phyloP scores from a whole-genome alignment of 1,284 basidiomycete species.

The Trichosporon inkin region DNA sequence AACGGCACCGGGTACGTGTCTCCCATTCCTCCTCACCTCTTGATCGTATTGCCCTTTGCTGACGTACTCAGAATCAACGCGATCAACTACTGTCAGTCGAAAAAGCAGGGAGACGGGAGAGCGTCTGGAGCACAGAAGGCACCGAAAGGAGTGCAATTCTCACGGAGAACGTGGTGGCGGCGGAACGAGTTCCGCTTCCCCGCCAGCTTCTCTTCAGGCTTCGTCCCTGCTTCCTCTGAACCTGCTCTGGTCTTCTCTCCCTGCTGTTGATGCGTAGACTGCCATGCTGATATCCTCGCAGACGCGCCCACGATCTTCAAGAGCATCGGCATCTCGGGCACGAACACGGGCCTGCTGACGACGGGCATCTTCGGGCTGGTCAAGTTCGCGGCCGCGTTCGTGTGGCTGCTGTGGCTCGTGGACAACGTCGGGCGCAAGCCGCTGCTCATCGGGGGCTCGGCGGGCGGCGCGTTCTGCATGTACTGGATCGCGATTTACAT shows the following conservation, averaged over 20 bases:
- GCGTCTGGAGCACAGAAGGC: too few species aligned
- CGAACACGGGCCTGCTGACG: conserved; percentile 32
- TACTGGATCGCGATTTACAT: conserved; percentile 34
- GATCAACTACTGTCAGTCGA: conserved; percentile 25
- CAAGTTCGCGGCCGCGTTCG: conserved; percentile 34
- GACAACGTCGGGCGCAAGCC: conserved; percentile 39
- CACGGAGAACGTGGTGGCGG: too few species aligned
- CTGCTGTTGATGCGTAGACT: background rate
- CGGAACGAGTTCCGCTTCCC: too few species aligned
- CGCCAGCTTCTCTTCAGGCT: too few species aligned
- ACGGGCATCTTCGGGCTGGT: conserved; percentile 51
- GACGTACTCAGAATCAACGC: conserved; percentile 11
- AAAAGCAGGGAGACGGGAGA: background rate
- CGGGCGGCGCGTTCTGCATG: conserved; percentile 28
- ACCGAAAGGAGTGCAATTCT: too few species aligned
- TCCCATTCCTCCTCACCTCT: background rate
- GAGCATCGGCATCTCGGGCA: conserved; percentile 45
- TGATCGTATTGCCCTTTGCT: background rate
- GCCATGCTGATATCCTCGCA: background rate
- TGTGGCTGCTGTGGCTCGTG: conserved; percentile 37
- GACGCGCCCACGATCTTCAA: conserved; percentile 42
- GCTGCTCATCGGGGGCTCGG: conserved; percentile 20
- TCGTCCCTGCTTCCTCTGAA: too few species aligned
- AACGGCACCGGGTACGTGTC: conserved; percentile 13
- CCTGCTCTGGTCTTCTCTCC: too few species aligned